Base-by-base conservation (phyloP, 148 eudicot species). In the Spergularia bocconei region DNA sequence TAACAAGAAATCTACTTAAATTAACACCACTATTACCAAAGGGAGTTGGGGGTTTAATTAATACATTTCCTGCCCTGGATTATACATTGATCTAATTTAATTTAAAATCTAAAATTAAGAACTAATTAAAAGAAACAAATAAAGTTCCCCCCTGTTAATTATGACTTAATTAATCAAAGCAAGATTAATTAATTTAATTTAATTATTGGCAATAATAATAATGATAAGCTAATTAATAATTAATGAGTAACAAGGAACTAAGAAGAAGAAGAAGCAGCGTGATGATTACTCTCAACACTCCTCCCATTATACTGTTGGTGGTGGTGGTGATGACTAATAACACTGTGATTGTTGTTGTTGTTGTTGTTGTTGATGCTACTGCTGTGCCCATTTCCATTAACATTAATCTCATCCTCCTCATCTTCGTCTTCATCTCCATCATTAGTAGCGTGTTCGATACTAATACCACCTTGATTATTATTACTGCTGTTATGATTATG, bases 191-290 rank as follows among this genome's bases (percentile, higher is more conserved):
- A 41, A 47, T 13, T 52, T 54, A 29, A 74, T 36, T 11, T 51
- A 63, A 63, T 4, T 2, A 19, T 9, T 48, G 16, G 9, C 11
- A n/a, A 11, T 47, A n/a, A 55, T 75, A 52, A 29, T 53, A 36
- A 75, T n/a, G 6, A 4, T 13, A 36, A 75, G 14, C 36, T 29
- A 29, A 29, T 2, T 0, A 29, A 29, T 29, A 1, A 0, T 2
- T 29, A 64, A 3, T n/a, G 13, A 52, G 62, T 23, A 50, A 65
- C 55, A 47, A 39, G 21, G 63, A 65, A 58, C 81, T 47, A 77
- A 77, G 75, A 77, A 21, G 80, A 77, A 13, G 80, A 77, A 0
- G 80, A 77, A 20, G 75, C 67, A 77, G 74, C 79, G 36, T 29
- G 36, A 29, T 29, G 36, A 79, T 64, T 64, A 78, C 62, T 70